These are phyloP conservation scores for Aspergillus clavatus DNA, from an alignment of 2,329 filamentous ascomycete species.

Conservation along the genomic window DNA sequence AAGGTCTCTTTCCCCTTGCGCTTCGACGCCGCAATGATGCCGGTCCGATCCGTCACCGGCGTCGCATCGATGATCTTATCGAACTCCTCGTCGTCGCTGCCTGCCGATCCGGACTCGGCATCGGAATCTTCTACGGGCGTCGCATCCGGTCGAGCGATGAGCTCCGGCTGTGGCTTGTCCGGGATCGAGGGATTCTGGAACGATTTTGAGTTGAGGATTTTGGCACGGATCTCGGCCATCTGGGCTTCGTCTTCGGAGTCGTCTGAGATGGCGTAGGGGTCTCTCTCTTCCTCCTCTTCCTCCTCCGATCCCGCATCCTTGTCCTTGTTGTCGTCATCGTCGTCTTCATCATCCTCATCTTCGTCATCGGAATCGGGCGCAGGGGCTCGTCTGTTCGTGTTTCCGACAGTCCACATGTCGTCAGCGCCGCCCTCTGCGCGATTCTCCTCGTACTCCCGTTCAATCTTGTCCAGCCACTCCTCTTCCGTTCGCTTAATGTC, in stretches of 20 bases:
- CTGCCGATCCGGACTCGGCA: conserved; percentile 66
- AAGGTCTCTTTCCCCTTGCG: conserved; percentile 48
- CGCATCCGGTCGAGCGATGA: conserved; percentile 56
- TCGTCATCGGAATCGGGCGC: conserved; percentile 51
- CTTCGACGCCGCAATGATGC: conserved; percentile 60
- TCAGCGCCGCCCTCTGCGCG: conserved; percentile 55
- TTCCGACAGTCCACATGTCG: conserved; percentile 87
- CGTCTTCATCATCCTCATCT: conserved; percentile 34
- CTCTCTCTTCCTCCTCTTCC: conserved; percentile 48
- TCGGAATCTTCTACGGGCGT: conserved; percentile 55
- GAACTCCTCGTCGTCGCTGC: conserved; percentile 66
- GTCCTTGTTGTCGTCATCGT: conserved; percentile 43
- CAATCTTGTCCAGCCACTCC: conserved; percentile 83
- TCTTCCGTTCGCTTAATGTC: conserved; percentile 79
- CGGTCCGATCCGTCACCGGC: conserved; percentile 79
- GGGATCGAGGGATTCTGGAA: conserved; percentile 60
- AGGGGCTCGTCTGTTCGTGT: conserved; percentile 65
- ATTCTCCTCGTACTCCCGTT: conserved; percentile 81
- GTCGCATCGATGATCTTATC: conserved; percentile 91
- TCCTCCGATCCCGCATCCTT: conserved; percentile 44
- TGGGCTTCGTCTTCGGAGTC: conserved; percentile 77
- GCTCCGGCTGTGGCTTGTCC: conserved; percentile 54
- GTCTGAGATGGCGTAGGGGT: conserved; percentile 73
- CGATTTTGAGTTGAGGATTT: conserved; percentile 85
- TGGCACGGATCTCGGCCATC: conserved; percentile 87